Evolutionary conservation across 805 yeast species (phyloP).

Genomic region (Yamadazyma insecticola): DNA sequence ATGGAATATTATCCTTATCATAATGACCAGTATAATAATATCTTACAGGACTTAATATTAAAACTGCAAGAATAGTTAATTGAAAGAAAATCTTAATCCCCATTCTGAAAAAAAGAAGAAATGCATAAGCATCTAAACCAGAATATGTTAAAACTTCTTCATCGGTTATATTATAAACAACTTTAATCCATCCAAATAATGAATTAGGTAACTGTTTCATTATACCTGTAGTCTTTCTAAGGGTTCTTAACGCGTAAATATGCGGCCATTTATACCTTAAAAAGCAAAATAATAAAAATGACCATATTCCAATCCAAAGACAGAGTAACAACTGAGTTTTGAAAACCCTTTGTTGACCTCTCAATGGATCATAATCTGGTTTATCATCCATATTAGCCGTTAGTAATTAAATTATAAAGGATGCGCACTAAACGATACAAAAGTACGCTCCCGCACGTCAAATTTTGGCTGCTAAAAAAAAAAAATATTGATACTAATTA

Average conservation of each 20-base stretch:
- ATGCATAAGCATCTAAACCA: slow-evolving; percentile 82
- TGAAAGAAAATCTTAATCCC: slow-evolving; percentile 64
- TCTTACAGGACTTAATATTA: slow-evolving; percentile 34
- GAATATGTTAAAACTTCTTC: slow-evolving; percentile 78
- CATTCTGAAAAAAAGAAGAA: slow-evolving; percentile 48
- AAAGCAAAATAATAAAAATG: slow-evolving; percentile 47
- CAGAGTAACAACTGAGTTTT: slow-evolving; percentile 51
- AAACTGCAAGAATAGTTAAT: slow-evolving; percentile 56
- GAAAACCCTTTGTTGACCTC: slow-evolving; percentile 48
- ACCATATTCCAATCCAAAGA: slow-evolving; percentile 39
- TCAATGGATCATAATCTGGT: slow-evolving; percentile 14
- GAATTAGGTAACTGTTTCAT: slow-evolving; percentile 42
- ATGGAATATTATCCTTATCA: slow-evolving; percentile 33
- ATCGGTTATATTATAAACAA: slow-evolving; percentile 59
- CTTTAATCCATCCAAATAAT: slow-evolving; percentile 46
- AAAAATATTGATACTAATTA: no score
- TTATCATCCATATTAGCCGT: slow-evolving; percentile 3
- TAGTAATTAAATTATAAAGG: no score
- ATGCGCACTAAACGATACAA: no score
- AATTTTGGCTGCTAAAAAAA: no score
- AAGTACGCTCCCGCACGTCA: no score
- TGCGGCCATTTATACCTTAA: slow-evolving; percentile 53
- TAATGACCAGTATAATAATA: slow-evolving; percentile 39
- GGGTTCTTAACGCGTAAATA: slow-evolving; percentile 52
- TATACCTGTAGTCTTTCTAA: slow-evolving; percentile 35